A percentile compares a stretch with the other conserved stretches of the same genome.
These are phyloP conservation scores for Trametes elegans DNA, from an alignment of 768 basidiomycete species.

Conservation along the genomic window DNA sequence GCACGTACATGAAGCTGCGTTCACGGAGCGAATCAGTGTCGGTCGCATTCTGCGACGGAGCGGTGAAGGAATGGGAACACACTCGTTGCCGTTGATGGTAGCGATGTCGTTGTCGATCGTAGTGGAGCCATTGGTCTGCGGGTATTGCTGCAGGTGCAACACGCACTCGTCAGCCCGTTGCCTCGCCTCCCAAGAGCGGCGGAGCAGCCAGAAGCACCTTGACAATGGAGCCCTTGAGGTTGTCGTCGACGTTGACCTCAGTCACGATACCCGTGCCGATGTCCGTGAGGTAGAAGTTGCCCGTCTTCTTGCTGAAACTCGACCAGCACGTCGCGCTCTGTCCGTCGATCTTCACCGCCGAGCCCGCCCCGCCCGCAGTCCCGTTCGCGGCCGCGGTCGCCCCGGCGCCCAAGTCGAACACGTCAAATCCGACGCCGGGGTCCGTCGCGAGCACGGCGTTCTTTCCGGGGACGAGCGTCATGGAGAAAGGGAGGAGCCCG, in stretches of 20 bases:
- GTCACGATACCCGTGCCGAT: conserved; percentile 33
- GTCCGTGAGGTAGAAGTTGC: conserved; percentile 33
- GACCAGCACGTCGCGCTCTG: conserved; percentile 34
- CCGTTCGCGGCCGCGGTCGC: too few species aligned
- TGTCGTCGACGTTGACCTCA: conserved; percentile 45
- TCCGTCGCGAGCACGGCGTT: conserved; percentile 31
- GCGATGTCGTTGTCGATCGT: conserved; percentile 26
- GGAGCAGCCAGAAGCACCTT: conserved; percentile 29
- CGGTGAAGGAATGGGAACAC: neutral
- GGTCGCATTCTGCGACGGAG: too few species aligned
- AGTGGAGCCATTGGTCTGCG: conserved; percentile 13
- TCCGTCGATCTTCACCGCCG: conserved; percentile 26
- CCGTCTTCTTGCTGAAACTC: conserved; percentile 29
- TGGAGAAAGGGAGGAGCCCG: conserved; percentile 49
- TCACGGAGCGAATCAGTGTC: neutral
- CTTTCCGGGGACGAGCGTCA: conserved; percentile 34
- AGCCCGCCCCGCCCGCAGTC: too few species aligned
- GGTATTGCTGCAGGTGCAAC: conserved; percentile 22
- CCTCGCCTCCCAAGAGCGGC: too few species aligned
- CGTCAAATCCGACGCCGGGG: conserved; percentile 30
- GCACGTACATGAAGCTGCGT: conserved; percentile 25
- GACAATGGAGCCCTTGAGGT: conserved; percentile 44
- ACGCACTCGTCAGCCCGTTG: neutral
- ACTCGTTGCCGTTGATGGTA: conserved; percentile 22
- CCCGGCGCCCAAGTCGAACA: conserved; percentile 28